These are phyloP conservation scores for Kodamaea jinghongensis DNA, from an alignment of 805 yeast species.

Conservation along the genomic window DNA sequence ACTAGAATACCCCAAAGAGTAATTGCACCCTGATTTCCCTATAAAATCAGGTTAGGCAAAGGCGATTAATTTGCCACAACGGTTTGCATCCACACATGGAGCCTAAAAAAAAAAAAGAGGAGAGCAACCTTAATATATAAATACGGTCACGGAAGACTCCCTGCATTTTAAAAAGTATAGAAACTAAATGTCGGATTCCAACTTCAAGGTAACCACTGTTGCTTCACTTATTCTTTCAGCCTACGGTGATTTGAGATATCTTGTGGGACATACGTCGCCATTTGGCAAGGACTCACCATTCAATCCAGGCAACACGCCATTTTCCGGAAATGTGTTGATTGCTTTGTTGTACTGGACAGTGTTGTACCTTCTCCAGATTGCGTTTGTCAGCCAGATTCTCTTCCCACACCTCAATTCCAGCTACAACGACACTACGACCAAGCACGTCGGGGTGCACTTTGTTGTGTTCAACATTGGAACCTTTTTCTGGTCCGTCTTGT, in stretches of 20 bases:
- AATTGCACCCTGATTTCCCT: too few relatives aligned
- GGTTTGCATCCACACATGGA: too few relatives aligned
- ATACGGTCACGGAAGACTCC: slow-evolving; percentile 5
- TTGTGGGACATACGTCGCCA: slow-evolving; percentile 50
- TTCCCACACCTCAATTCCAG: slow-evolving; percentile 25
- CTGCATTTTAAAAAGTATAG: too few relatives aligned
- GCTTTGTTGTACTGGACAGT: slow-evolving; percentile 58
- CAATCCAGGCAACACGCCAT: slow-evolving; percentile 64
- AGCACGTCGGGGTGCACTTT: slow-evolving; percentile 58
- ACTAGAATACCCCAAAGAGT: too few relatives aligned
- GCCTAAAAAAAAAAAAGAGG: too few relatives aligned
- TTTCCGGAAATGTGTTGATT: slow-evolving; percentile 54
- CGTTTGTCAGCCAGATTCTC: slow-evolving; percentile 47
- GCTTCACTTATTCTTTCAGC: slow-evolving; percentile 55
- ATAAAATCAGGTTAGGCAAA: too few relatives aligned
- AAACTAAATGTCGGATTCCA: slow-evolving; percentile 5
- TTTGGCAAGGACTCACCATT: slow-evolving; percentile 46
- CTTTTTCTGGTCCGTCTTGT: slow-evolving; percentile 63
- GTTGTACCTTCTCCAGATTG: slow-evolving; percentile 50
- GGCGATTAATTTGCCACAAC: too few relatives aligned
- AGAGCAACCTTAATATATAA: slow-evolving; percentile 2
- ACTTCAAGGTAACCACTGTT: slow-evolving; percentile 42
- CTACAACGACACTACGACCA: slow-evolving; percentile 25
- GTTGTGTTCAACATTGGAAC: slow-evolving; percentile 57
- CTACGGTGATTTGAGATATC: slow-evolving; percentile 54